These are phyloP conservation scores for Xerocomus brunneocitrinus DNA, from an alignment of 768 basidiomycete species.

Conservation along the genomic window DNA sequence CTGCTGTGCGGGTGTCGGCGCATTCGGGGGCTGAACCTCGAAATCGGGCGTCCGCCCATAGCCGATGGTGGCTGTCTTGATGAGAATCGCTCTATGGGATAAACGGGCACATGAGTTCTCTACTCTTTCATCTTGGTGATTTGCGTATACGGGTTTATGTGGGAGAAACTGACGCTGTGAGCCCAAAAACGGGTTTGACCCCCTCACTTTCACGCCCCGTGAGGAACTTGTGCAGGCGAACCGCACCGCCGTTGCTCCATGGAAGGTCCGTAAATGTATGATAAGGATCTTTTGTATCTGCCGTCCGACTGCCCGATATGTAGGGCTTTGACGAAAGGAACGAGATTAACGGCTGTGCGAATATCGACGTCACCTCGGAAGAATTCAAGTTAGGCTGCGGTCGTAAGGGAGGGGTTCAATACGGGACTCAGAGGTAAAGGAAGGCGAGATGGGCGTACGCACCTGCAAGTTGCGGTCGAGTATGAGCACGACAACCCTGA, in stretches of 20 bases:
- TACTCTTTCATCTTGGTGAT: not conserved
- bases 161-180: conserved; percentile 66
- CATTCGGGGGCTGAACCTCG: conserved; percentile 39
- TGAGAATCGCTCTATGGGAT: conserved; percentile 43
- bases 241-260: conserved; percentile 35
- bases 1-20: conserved; percentile 38
- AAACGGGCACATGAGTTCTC: not conserved
- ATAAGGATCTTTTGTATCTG: conserved; percentile 49
- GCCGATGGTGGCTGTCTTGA: conserved; percentile 45
- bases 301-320: conserved; percentile 49
- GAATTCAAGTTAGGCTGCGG: conserved; percentile 72
- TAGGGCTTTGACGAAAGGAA: conserved; percentile 64
- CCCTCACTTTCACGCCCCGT: conserved; percentile 84
- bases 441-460: not conserved
- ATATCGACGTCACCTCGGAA: conserved; percentile 73
- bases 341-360: conserved; percentile 77
- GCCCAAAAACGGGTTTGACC: conserved; percentile 82
- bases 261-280: conserved; percentile 58
- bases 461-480: conserved; percentile 74
- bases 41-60: conserved; percentile 46
- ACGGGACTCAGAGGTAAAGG: not conserved
- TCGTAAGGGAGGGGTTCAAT: not conserved
- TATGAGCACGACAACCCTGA: conserved; percentile 80
- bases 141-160: not conserved
- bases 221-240: conserved; percentile 71